Percentiles rank a stretch among this genome's conserved stretches.
Conservation (phyloP, 2,329 filamentous ascomycete genomes). For the Hymenoscyphus scutula region DNA sequence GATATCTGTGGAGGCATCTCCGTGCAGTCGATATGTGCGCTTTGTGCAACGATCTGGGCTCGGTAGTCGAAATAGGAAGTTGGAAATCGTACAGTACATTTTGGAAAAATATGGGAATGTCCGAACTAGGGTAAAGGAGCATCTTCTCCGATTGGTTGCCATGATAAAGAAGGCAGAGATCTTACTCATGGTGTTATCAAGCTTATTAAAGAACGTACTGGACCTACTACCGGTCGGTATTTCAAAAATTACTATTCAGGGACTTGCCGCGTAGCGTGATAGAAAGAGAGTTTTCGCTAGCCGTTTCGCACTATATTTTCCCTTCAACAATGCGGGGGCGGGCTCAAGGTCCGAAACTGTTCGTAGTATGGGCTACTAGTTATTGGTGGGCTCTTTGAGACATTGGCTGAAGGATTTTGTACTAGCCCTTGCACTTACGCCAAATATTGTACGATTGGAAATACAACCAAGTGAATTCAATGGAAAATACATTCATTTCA, state of each 20-base stretch:
- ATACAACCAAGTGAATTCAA: not conserved
- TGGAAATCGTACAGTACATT: not conserved
- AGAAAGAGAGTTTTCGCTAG: no score
- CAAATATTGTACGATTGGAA: not conserved
- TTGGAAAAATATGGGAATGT: not conserved
- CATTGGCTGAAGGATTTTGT: not conserved
- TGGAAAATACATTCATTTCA: not conserved
- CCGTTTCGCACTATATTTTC: not conserved
- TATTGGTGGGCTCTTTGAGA: not conserved
- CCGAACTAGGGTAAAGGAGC: not conserved
- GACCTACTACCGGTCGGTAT: not conserved
- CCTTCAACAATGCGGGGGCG: not conserved
- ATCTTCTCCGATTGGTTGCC: not conserved
- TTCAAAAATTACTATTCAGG: not conserved
- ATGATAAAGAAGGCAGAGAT: not conserved
- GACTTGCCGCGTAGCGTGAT: no score
- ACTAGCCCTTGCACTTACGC: no score
- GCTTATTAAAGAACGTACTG: not conserved
- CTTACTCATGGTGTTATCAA: not conserved
- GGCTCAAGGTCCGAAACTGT: not conserved
- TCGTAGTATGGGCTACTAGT: not conserved
- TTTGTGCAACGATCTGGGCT: not conserved
- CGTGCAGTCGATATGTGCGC: not conserved
- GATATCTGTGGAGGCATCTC: not conserved
- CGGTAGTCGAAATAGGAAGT: not conserved